Percentiles rank a stretch among this genome's conserved stretches.
These are phyloP conservation scores for Arthroderma sp. DNA, from an alignment of 2,329 filamentous ascomycete genomes.

Conservation along the genomic window DNA sequence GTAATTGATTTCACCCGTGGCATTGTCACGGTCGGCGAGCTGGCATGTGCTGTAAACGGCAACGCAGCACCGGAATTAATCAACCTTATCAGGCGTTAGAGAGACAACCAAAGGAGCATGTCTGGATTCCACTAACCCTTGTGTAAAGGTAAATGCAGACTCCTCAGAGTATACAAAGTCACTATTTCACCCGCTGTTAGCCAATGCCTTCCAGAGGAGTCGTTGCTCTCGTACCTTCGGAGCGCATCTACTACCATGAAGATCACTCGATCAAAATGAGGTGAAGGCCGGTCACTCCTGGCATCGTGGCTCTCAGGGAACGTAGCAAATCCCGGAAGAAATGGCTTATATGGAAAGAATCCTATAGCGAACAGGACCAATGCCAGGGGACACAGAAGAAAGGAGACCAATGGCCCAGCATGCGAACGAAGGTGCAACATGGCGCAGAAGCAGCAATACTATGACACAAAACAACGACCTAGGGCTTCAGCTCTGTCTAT, in stretches of 20 bases:
- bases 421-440: too few species aligned
- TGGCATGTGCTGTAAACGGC: constrained; percentile 88
- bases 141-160: constrained; percentile 78
- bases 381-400: constrained; percentile 62
- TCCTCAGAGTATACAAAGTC: constrained; percentile 79
- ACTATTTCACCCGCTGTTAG: constrained; percentile 33
- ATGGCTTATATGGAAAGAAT: constrained; percentile 96
- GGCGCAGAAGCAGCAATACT: too few species aligned
- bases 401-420: constrained; percentile 39
- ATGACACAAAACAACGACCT: too few species aligned
- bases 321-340: constrained; percentile 69
- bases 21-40: constrained; percentile 97
- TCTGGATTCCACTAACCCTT: constrained; percentile 45
- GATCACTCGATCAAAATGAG: constrained; percentile 75
- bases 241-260: constrained; percentile 98
- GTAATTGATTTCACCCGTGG: constrained; percentile 94
- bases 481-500: too few species aligned
- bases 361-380: constrained; percentile 69
- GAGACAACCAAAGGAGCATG: not conserved
- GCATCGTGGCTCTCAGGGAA: constrained; percentile 40
- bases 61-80: constrained; percentile 73
- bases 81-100: constrained; percentile 41
- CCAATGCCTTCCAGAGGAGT: not conserved
- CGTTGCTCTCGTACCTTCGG: constrained; percentile 50
- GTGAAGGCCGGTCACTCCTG: constrained; percentile 44